phyloP scores from a whole-genome alignment of 495 filamentous ascomycete genomes.

The Halenospora varia region DNA sequence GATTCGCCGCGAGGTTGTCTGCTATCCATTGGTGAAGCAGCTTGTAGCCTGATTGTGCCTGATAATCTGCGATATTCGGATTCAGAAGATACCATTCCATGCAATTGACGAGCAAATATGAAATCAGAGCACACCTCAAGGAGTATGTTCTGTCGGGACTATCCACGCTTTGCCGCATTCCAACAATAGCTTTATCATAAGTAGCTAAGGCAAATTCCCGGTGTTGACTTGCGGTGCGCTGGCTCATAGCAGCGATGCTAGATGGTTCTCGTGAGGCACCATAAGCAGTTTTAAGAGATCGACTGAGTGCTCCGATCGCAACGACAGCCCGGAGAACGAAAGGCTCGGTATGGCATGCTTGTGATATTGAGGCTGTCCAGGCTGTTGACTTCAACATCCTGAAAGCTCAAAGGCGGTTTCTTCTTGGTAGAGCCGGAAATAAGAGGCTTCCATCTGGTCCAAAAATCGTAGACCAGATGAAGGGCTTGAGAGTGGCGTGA shows the following conservation, averaged over 20 bases:
- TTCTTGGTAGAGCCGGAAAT: slow-evolving; percentile 7
- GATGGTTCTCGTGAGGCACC: not conserved
- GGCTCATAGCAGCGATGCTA: not conserved
- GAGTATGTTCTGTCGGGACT: not conserved
- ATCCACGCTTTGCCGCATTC: slow-evolving; percentile 1
- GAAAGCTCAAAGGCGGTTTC: slow-evolving; percentile 1
- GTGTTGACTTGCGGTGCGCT: not conserved
- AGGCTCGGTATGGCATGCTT: slow-evolving; percentile 5
- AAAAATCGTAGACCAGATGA: slow-evolving; percentile 1
- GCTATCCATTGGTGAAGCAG: slow-evolving; percentile 4
- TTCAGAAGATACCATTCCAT: slow-evolving; percentile 7
- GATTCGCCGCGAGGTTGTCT: not conserved
- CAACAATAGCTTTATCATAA: slow-evolving; percentile 6
- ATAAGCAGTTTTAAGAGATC: not conserved
- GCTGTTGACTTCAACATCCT: not conserved
- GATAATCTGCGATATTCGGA: slow-evolving; percentile 5
- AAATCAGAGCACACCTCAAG: slow-evolving; percentile 1
- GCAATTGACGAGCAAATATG: slow-evolving; percentile 8
- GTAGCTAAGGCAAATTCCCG: slow-evolving; percentile 7
- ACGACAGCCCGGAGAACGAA: slow-evolving; percentile 6
- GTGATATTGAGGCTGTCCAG: slow-evolving; percentile 7
- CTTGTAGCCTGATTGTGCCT: slow-evolving; percentile 1
- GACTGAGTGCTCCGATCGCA: slow-evolving; percentile 9
- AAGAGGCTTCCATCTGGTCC: slow-evolving; percentile 2
- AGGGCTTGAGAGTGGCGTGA: not conserved